Percentiles rank a stretch among this genome's conserved stretches.
These are phyloP conservation scores for Cryptococcus floricola DNA, from an alignment of 1,284 basidiomycete genomes.

Conservation along the genomic window DNA sequence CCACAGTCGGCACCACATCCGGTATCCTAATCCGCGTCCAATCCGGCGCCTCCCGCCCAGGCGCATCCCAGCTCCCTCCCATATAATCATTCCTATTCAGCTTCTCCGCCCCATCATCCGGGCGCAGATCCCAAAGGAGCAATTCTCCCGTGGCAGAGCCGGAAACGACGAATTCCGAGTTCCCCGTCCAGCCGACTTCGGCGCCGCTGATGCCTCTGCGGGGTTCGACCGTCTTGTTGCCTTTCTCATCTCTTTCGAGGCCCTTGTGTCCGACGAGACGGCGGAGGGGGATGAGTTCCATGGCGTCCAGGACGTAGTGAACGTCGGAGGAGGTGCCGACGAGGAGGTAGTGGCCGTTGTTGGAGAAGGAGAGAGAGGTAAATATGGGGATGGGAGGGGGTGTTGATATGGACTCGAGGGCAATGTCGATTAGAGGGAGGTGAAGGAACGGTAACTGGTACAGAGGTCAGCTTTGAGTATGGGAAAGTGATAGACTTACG, in stretches of 20 bases:
- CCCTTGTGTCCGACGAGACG: slow-evolving; percentile 78
- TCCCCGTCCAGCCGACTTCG: slow-evolving; percentile 87
- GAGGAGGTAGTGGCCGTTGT: slow-evolving; percentile 82
- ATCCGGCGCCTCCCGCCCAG: slow-evolving; percentile 1
- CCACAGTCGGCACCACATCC: slow-evolving; percentile 27
- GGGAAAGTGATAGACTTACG: slow-evolving; percentile 28
- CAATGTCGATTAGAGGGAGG: slow-evolving; percentile 72
- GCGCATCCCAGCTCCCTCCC: slow-evolving; percentile 7
- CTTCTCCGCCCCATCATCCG: not conserved
- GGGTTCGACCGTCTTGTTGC: slow-evolving; percentile 59
- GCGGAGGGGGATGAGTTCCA: slow-evolving; percentile 72
- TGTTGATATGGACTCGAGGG: slow-evolving; percentile 65
- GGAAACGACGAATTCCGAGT: slow-evolving; percentile 75
- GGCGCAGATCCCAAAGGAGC: slow-evolving; percentile 58
- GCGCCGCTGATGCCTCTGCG: slow-evolving; percentile 75
- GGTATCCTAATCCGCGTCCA: slow-evolving; percentile 62
- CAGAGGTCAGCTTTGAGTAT: not conserved
- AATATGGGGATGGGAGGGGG: slow-evolving; percentile 85
- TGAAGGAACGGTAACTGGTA: slow-evolving; percentile 70
- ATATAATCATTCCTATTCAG: slow-evolving; percentile 8
- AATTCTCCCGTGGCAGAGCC: slow-evolving; percentile 74
- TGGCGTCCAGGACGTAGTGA: slow-evolving; percentile 89
- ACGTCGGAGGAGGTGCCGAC: slow-evolving; percentile 88
- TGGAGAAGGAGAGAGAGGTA: slow-evolving; percentile 86
- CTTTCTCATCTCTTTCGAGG: slow-evolving; percentile 63